A percentile compares a stretch with the other conserved stretches of the same genome.
These are phyloP conservation scores for Venturia effusa DNA, from an alignment of 2,329 filamentous ascomycete species.

Conservation along the genomic window DNA sequence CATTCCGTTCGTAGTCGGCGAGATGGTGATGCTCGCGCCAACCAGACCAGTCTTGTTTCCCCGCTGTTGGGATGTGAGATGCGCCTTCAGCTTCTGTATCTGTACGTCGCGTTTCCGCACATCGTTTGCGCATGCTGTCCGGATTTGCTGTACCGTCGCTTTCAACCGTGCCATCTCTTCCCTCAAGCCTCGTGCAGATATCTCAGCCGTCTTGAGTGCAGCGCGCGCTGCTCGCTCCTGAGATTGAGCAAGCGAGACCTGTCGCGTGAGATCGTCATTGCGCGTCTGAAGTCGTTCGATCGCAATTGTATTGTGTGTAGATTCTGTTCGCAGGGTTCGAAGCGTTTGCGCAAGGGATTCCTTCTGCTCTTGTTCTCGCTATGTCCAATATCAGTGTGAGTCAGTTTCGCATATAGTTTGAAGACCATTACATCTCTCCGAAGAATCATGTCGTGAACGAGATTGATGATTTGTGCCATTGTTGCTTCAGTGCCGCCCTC, in stretches of 20 bases:
- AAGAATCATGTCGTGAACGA: conserved; percentile 87
- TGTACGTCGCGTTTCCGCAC: conserved; percentile 82
- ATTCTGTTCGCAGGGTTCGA: conserved; percentile 63
- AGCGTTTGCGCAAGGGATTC: conserved; percentile 73
- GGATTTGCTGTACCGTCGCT: conserved; percentile 67
- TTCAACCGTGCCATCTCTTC: conserved; percentile 77
- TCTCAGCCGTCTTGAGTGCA: conserved; percentile 64
- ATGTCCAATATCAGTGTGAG: conserved; percentile 13
- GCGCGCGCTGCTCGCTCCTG: conserved; percentile 59
- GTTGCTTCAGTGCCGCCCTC: conserved; percentile 54
- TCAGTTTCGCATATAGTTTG: background rate
- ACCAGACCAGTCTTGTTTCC: conserved; percentile 36
- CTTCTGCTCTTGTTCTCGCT: conserved; percentile 84
- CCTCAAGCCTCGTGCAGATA: conserved; percentile 62
- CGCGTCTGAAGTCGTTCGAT: conserved; percentile 47
- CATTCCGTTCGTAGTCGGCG: conserved; percentile 17
- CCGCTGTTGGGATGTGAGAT: conserved; percentile 56
- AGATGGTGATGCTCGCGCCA: conserved; percentile 38
- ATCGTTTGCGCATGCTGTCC: conserved; percentile 80
- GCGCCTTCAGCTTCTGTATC: conserved; percentile 78
- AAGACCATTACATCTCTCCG: conserved; percentile 64
- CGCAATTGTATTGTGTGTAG: conserved; percentile 61
- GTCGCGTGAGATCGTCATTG: conserved; percentile 45
- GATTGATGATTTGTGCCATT: conserved; percentile 79
- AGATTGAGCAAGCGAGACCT: conserved; percentile 51